Conservation (phyloP, 176 grass and related monocot species). For the Zizania latifolia region DNA sequence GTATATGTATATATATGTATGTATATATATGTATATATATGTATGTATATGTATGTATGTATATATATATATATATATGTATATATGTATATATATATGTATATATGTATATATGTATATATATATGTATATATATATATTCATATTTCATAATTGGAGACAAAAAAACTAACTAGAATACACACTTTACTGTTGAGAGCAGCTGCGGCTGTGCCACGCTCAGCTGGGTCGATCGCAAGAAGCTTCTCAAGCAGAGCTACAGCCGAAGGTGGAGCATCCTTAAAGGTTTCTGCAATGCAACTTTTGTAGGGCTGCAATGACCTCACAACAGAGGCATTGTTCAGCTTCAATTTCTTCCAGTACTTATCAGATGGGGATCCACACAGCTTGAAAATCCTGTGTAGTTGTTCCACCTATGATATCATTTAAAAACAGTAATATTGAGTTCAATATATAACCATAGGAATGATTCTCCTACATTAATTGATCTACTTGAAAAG, state of each 20-base stretch:
- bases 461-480: too few relatives aligned
- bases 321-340: conserved; percentile 4
- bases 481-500: too few relatives aligned
- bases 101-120: too few relatives aligned
- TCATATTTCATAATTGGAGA: too few relatives aligned
- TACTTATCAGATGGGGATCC: conserved; percentile 51
- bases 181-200: conserved; percentile 43
- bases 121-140: too few relatives aligned
- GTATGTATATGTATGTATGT: too few relatives aligned
- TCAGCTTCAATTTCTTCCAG: conserved; percentile 50
- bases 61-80: too few relatives aligned
- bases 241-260: conserved; percentile 39
- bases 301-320: conserved; percentile 48
- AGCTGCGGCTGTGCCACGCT: conserved; percentile 34
- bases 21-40: too few relatives aligned
- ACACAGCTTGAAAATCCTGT: conserved; percentile 58
- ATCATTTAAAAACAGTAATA: neutral
- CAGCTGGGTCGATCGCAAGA: conserved; percentile 40
- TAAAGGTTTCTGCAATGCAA: conserved; percentile 38
- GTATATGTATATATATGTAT: too few relatives aligned
- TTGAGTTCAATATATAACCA: neutral
- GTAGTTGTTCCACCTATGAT: conserved; percentile 51
- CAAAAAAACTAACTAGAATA: neutral
- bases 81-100: too few relatives aligned
- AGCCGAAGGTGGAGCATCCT: conserved; percentile 34